phyloP scores from a whole-genome alignment of 768 basidiomycete species.

The Mycena polygramma region DNA sequence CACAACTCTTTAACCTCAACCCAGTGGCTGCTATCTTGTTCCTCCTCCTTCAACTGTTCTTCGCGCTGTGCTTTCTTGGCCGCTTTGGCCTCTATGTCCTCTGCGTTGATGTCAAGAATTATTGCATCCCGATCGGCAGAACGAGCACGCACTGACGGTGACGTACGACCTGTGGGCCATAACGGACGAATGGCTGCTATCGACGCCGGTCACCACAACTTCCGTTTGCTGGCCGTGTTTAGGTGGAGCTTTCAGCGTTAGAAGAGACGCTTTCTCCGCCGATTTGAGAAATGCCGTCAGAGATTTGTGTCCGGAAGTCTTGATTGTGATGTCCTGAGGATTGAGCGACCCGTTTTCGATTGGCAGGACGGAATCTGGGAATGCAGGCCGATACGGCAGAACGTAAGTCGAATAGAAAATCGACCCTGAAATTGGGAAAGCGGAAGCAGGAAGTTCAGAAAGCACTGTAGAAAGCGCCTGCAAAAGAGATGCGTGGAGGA shows the following conservation, averaged over 20 bases:
- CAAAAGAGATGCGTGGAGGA: slow-evolving; percentile 72
- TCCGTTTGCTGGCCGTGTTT: slow-evolving; percentile 65
- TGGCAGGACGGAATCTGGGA: slow-evolving; percentile 54
- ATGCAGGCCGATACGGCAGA: slow-evolving; percentile 85
- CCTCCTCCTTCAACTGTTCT: slow-evolving; percentile 61
- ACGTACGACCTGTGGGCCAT: slow-evolving; percentile 61
- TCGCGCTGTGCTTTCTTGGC: slow-evolving; percentile 71
- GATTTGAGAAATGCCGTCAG: slow-evolving; percentile 84
- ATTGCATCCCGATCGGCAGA: not conserved
- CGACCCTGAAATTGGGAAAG: slow-evolving; percentile 84
- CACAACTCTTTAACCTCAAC: slow-evolving; percentile 77
- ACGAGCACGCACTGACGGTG: slow-evolving; percentile 57
- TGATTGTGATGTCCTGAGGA: slow-evolving; percentile 73
- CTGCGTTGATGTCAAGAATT: not conserved
- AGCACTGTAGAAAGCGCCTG: slow-evolving; percentile 73
- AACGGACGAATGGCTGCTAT: slow-evolving; percentile 69
- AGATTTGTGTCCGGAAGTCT: slow-evolving; percentile 84
- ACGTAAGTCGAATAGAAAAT: slow-evolving; percentile 82
- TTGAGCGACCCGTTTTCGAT: slow-evolving; percentile 44
- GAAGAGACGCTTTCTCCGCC: slow-evolving; percentile 78
- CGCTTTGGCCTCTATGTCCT: slow-evolving; percentile 73
- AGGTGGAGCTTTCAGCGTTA: slow-evolving; percentile 77
- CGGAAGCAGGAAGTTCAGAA: slow-evolving; percentile 58
- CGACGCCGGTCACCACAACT: slow-evolving; percentile 67
- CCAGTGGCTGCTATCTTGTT: slow-evolving; percentile 58